phyloP scores from a whole-genome alignment of 2,329 filamentous ascomycete species.

The Zalaria sp. region DNA sequence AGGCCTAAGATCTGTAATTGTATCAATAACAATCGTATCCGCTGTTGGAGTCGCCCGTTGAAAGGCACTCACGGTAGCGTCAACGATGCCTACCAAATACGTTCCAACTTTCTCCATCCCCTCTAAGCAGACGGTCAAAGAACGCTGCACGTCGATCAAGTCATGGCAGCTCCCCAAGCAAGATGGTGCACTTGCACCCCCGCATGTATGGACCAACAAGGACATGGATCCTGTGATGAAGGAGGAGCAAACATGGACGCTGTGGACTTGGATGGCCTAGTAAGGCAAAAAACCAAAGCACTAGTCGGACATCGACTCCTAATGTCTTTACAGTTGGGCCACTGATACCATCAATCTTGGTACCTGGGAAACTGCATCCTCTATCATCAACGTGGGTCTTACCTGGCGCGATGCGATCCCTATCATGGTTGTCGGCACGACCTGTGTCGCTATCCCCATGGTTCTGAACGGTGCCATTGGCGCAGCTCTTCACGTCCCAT shows the following conservation, averaged over 20 bases:
- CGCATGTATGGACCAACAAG: conserved; percentile 24
- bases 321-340: conserved; percentile 13
- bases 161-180: conserved; percentile 37
- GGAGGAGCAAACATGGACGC: conserved; percentile 16
- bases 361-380: conserved; percentile 23
- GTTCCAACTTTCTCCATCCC: conserved; percentile 12
- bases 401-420: conserved; percentile 40
- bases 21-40: no score
- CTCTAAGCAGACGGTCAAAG: conserved; percentile 21
- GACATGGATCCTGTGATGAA: conserved; percentile 22
- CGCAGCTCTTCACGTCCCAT: conserved; percentile 37
- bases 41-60: no score
- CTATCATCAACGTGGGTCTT: conserved; percentile 37
- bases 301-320: no score
- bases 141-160: conserved; percentile 24
- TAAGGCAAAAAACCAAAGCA: neutral
- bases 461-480: conserved; percentile 42
- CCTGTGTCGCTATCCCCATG: conserved; percentile 43
- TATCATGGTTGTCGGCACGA: conserved; percentile 36
- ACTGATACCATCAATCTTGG: conserved; percentile 25
- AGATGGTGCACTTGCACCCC: conserved; percentile 31
- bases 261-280: conserved; percentile 27
- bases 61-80: no score
- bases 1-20: no score
- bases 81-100: neutral